These are phyloP conservation scores for Lichtheimia ornata DNA, from an alignment of 371 early-diverging fungal genomes.

Conservation along the genomic window DNA sequence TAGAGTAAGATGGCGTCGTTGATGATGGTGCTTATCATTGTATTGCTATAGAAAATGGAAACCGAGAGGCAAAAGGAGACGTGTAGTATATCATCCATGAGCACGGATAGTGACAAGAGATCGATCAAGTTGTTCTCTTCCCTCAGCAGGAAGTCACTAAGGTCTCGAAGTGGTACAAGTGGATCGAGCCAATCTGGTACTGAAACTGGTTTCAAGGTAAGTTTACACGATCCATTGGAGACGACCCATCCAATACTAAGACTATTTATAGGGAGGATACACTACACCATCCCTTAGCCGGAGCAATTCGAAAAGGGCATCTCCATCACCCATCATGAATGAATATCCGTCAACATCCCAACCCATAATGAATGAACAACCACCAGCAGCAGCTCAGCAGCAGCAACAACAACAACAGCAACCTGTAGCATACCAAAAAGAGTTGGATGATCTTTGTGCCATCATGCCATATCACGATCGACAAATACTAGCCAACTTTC, in stretches of 20 bases:
- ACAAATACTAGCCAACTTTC: conserved; percentile 18
- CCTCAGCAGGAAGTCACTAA: conserved; percentile 24
- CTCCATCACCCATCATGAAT: too few relatives aligned
- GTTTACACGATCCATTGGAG: not conserved
- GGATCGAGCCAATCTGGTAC: conserved; percentile 20
- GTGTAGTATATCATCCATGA: conserved; percentile 13
- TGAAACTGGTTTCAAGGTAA: conserved; percentile 22
- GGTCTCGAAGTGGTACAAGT: conserved; percentile 20
- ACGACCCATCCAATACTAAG: not conserved
- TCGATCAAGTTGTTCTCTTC: conserved; percentile 24
- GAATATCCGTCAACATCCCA: too few relatives aligned
- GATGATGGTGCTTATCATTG: not conserved
- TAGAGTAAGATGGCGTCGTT: not conserved
- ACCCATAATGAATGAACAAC: too few relatives aligned
- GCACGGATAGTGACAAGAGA: conserved; percentile 11
- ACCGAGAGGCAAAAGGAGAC: too few relatives aligned
- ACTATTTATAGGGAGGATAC: not conserved
- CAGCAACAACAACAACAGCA: conserved; percentile 1
- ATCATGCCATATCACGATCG: conserved; percentile 36
- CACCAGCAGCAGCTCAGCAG: not conserved
- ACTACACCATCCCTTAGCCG: not conserved
- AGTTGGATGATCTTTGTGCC: conserved; percentile 32
- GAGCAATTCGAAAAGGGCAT: not conserved
- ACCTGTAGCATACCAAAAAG: conserved; percentile 17
- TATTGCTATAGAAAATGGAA: not conserved